Evolutionary conservation across 495 filamentous ascomycete genomes (phyloP), one percentile per base, ranked within the genome.

Genomic region (Penicillium manginii): DNA sequence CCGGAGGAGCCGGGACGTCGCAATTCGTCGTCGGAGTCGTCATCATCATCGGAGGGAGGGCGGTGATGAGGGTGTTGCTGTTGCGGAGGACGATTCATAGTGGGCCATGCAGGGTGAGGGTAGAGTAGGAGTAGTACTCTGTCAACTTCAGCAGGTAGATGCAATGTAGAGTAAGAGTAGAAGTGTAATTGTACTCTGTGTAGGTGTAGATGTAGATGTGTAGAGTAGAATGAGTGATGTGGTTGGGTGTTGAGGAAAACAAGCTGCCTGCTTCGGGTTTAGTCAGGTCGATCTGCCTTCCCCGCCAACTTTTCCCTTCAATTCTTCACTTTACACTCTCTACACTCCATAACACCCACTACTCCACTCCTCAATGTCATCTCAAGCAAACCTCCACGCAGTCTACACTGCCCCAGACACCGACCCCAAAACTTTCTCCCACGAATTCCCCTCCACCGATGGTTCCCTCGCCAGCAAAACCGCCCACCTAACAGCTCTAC

Each of bases 401-500:
- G 74, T 78, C 49, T 91, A 91, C 75, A 73, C 72, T 55, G 85
- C 87, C 52, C 79, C 87, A 21, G 55, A 68, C 23, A 39, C 65
- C 18, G 6, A 29, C 6, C 67, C 66, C 11, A 61, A 73, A 76
- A 69, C 78, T 66, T 72, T 69, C 79, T 50, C 75, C 77, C 71
- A 80, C 23, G 61, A 69, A 29, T 70, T 86, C 45, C 62, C 78
- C 2, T 35, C 73, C 50, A 61, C 72, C 17, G 66, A 75, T 5
- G 59, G 64, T 21, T 45, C 67, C 35, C 65, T 82, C 7, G 68
- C 77, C 15, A 73, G 75, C 21, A 91, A 91, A 61, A 84, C 83
- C 2, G 71, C 79, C 2, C 92, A 94, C 69, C 83, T 98, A 29
- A 58, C 73, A 23, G 74, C 78, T 5, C 82, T 97, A 2, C 86